Evolutionary conservation across 306 rosid genomes (phyloP).

Genomic region (Dryas alaskensis): DNA sequence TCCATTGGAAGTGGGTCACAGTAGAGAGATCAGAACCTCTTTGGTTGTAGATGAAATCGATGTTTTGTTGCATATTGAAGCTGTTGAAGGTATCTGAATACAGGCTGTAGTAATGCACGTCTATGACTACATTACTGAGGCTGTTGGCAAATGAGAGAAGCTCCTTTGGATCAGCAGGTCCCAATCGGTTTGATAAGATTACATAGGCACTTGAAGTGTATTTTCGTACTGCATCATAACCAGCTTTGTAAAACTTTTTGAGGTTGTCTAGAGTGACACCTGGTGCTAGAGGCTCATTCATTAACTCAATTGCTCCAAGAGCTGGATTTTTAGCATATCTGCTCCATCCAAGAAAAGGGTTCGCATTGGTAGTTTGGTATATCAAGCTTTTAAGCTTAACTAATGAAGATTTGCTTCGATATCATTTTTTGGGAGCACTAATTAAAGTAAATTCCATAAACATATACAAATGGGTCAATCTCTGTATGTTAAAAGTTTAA

Average conservation of each 20-base stretch:
- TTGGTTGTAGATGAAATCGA: conserved; percentile 32
- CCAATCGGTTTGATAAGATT: conserved; percentile 51
- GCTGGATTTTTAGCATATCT: conserved; percentile 41
- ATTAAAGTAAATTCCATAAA: not conserved
- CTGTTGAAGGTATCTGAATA: conserved; percentile 30
- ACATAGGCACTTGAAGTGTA: conserved; percentile 43
- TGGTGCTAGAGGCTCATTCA: conserved; percentile 55
- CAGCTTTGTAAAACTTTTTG: conserved; percentile 38
- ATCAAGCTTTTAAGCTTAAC: too few species aligned
- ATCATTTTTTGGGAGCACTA: too few species aligned
- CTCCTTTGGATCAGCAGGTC: conserved; percentile 30
- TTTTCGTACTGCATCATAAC: conserved; percentile 49
- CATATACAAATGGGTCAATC: too few species aligned
- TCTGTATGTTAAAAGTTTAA: not conserved
- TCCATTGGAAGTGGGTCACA: conserved; percentile 43
- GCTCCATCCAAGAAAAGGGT: not conserved
- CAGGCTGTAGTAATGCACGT: conserved; percentile 59
- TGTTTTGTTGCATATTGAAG: conserved; percentile 44
- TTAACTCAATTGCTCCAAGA: conserved; percentile 48
- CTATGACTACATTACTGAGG: conserved; percentile 39
- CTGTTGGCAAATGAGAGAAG: conserved; percentile 42
- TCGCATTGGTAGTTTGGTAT: too few species aligned
- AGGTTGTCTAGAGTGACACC: conserved; percentile 39
- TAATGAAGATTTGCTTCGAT: too few species aligned
- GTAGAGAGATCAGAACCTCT: conserved; percentile 43